These are phyloP conservation scores for Themeda triandra DNA, from an alignment of 176 grass and related monocot genomes.

Conservation along the genomic window DNA sequence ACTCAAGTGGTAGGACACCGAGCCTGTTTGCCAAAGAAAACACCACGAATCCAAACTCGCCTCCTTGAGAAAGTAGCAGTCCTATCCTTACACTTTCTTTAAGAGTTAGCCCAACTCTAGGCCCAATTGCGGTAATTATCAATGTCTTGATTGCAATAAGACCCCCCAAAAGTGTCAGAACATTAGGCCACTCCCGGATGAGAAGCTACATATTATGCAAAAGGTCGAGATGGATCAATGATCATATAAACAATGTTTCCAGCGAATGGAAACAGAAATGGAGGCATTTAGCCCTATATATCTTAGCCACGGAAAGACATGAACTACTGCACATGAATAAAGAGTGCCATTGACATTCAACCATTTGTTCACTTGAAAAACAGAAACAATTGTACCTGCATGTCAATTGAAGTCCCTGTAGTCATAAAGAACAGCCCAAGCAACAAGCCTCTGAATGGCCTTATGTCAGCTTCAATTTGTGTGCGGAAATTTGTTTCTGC, in stretches of 20 bases:
- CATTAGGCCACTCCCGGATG: conserved; percentile 96
- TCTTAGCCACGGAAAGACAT: background rate
- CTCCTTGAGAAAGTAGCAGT: conserved; percentile 97
- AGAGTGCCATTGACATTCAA: background rate
- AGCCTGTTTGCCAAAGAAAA: conserved; percentile 99
- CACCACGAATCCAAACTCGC: conserved; percentile 95
- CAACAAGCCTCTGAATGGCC: conserved; percentile 94
- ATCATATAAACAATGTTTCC: background rate
- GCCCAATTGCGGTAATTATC: conserved; percentile 87
- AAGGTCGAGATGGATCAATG: background rate
- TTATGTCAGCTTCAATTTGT: conserved; percentile 99
- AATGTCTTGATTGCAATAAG: conserved; percentile 86
- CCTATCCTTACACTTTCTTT: conserved; percentile 96
- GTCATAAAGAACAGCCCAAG: conserved; percentile 98
- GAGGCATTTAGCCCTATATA: background rate
- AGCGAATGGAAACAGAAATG: background rate
- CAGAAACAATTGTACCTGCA: conserved; percentile 47
- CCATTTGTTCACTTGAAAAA: background rate
- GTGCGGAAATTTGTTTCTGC: conserved; percentile 99
- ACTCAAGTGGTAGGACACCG: conserved; percentile 90
- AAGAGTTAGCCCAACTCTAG: conserved; percentile 85
- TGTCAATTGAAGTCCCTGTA: conserved; percentile 96
- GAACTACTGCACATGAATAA: conserved; percentile 1
- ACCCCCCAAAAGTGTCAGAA: conserved; percentile 73
- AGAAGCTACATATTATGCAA: conserved; percentile 65